Conservation (phyloP, 2,329 filamentous ascomycete species). For the Trichoderma atrobrunneum region DNA sequence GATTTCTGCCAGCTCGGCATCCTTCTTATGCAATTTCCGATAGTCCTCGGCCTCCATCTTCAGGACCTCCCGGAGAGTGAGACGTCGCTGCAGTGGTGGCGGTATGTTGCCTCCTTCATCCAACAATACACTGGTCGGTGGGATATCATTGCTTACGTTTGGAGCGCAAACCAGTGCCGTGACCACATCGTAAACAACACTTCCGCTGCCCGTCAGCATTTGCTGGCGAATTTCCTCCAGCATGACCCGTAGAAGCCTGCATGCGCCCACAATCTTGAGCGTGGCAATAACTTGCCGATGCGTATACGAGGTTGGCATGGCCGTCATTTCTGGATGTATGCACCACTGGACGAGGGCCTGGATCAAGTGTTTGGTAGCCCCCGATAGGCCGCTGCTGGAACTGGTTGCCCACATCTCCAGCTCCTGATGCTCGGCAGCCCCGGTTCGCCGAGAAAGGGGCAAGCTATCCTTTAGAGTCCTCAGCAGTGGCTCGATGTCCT, state of each 20-base stretch:
- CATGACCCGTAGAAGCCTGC: slow-evolving; percentile 58
- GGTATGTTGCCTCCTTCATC: slow-evolving; percentile 38
- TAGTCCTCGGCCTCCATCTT: slow-evolving; percentile 57
- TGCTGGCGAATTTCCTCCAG: slow-evolving; percentile 66
- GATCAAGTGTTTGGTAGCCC: slow-evolving; percentile 59
- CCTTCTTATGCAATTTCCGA: slow-evolving; percentile 53
- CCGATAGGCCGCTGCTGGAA: slow-evolving; percentile 53
- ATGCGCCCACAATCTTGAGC: slow-evolving; percentile 60
- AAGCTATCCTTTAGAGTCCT: slow-evolving; percentile 61
- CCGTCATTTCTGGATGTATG: slow-evolving; percentile 52
- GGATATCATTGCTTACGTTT: slow-evolving; percentile 47
- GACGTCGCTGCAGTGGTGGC: slow-evolving; percentile 42
- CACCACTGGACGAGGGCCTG: slow-evolving; percentile 66
- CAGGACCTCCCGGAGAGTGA: slow-evolving; percentile 60
- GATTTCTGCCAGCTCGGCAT: slow-evolving; percentile 57
- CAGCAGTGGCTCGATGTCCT: slow-evolving; percentile 67
- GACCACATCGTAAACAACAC: slow-evolving; percentile 66
- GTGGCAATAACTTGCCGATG: slow-evolving; percentile 66
- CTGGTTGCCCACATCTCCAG: slow-evolving; percentile 64
- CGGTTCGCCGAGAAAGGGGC: slow-evolving; percentile 58
- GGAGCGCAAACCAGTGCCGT: slow-evolving; percentile 68
- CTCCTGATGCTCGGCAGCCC: slow-evolving; percentile 62
- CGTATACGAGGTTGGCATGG: slow-evolving; percentile 64
- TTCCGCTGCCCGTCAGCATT: slow-evolving; percentile 56
- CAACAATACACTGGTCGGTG: slow-evolving; percentile 30